A percentile compares a stretch with the other conserved stretches of the same genome.
Conservation (phyloP, 495 filamentous ascomycete genomes). For the Neurospora pannonica region DNA sequence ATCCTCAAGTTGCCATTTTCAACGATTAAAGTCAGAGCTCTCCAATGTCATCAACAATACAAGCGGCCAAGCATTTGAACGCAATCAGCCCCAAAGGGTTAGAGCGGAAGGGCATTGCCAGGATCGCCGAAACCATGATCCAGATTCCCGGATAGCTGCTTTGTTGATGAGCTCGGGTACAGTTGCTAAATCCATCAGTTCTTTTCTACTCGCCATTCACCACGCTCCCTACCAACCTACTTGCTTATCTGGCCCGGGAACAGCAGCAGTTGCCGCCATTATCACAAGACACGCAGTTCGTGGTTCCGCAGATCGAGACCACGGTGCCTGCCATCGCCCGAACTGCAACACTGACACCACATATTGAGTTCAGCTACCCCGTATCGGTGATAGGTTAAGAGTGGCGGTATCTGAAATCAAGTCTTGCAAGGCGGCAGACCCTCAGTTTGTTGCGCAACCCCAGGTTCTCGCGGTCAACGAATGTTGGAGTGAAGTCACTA, state of each 20-base stretch:
- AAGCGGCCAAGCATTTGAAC: neutral
- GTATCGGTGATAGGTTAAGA: neutral
- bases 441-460: slow-evolving; percentile 5
- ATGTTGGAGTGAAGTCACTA: neutral
- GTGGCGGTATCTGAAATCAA: neutral
- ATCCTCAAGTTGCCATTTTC: neutral
- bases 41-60: neutral
- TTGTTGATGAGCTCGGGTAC: neutral
- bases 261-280: slow-evolving; percentile 3
- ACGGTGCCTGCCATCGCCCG: slow-evolving; percentile 19
- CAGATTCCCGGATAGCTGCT: neutral
- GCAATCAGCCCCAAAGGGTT: neutral
- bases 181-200: neutral
- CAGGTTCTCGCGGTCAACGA: neutral
- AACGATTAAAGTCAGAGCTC: neutral
- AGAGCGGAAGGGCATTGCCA: neutral
- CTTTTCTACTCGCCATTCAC: neutral
- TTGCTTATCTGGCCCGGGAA: neutral
- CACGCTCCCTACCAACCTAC: neutral
- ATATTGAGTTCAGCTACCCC: neutral
- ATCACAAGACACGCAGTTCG: slow-evolving; percentile 1
- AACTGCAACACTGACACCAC: slow-evolving; percentile 8
- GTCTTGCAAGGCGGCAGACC: slow-evolving; percentile 2
- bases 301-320: slow-evolving; percentile 21
- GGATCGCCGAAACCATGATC: neutral